Percentiles rank a stretch among this genome's conserved stretches.
Conservation (phyloP, 2,329 filamentous ascomycete genomes). For the Phyllosticta citrichinensis region DNA sequence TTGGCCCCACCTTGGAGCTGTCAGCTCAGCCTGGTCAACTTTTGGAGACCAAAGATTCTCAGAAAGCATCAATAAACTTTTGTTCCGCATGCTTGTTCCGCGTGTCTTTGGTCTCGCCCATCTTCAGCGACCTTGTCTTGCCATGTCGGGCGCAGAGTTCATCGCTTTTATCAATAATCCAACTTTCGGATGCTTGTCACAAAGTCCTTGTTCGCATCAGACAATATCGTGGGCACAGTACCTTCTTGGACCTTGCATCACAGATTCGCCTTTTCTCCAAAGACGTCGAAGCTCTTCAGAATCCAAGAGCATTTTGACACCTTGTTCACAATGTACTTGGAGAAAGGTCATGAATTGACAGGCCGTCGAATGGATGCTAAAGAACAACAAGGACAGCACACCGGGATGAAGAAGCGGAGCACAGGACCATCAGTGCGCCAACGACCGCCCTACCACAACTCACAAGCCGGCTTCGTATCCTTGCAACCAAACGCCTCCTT, state of each 20-base stretch:
- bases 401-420: too few relatives aligned
- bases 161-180: not conserved
- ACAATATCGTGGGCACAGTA: not conserved
- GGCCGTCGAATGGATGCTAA: too few relatives aligned
- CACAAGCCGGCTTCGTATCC: conserved; percentile 55
- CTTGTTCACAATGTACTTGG: too few relatives aligned
- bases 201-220: not conserved
- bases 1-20: not conserved
- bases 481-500: conserved; percentile 57
- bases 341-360: too few relatives aligned
- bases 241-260: not conserved
- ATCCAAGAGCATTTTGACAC: not conserved
- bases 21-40: not conserved
- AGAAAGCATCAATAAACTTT: not conserved
- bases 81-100: too few relatives aligned
- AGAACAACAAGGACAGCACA: too few relatives aligned
- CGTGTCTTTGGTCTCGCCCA: not conserved
- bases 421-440: not conserved
- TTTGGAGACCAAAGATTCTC: not conserved
- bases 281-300: not conserved
- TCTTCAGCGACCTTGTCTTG: not conserved
- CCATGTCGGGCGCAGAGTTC: not conserved
- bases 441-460: conserved; percentile 49
- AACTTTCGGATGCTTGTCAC: not conserved
- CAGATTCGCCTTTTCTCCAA: not conserved